Evolutionary conservation across 2,329 filamentous ascomycete genomes (phyloP), one percentile per base, ranked within the genome.

Genomic region (Gyromitra esculenta): DNA sequence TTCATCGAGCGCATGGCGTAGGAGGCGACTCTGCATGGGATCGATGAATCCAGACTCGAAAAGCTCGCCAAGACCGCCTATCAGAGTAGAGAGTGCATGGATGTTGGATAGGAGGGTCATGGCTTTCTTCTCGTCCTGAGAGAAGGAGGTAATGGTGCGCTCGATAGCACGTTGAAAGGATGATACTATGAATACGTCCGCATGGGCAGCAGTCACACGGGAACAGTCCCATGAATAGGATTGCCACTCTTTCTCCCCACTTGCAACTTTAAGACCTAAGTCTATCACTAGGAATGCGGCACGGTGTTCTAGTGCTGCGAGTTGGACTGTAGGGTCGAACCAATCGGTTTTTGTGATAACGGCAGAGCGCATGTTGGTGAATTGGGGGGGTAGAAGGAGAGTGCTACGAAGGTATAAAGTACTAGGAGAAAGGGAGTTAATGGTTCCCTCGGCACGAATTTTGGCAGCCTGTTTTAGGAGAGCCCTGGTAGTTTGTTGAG

Each of bases 401-500:
- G 64, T 75, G 11, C 45, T 64, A 15, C 72, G 54, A 50, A 78
- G 59, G 62, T 78, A 79, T 43, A 50, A n/a, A 21, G 64, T 73
- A 48, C 77, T 79, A 21, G 52, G 39, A 3, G 72, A 66, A n/a
- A 75, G 72, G 13, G 43, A 71, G 35, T 71, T 52, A 18, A 48
- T 69, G 13, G 15, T 52, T 9, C 59, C 66, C 18, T 74, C 21
- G 0, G 41, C 52, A 6, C 67, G 74, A 4, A 79, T 57, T 13
- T 39, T 52, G 15, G 68, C 75, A 15, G 78, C 48, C 43, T 77
- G 77, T 68, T 83, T 83, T 48, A 83, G 75, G 21, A 84, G 79
- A 54, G 81, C 80, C 1, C 81, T 80, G 3, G 81, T 81, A 25
- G 84, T 80, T 79, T 85, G 83, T 73, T 84, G 84, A 74, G 82